Base-by-base conservation (phyloP, 768 basidiomycete species). In the Termitomyces bulborhizus region DNA sequence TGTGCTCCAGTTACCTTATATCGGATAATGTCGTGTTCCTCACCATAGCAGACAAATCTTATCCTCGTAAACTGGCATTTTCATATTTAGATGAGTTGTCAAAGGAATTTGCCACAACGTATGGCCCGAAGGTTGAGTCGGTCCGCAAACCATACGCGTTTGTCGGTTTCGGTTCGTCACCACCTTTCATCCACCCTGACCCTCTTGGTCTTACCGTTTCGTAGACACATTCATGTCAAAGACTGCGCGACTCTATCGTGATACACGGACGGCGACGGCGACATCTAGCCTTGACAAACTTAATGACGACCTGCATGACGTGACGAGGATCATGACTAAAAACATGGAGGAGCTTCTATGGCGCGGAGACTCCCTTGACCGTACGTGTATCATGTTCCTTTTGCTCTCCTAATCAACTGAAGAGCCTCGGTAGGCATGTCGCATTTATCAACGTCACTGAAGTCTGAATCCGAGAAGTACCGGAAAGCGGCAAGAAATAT, bases 271-370 rank as follows among this genome's bases (percentile, higher is more conserved):
- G 46, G 89, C 89, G 21, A 83, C 70, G 56, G 85, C 88, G 21
- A 79, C 76, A 54, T 86, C 84, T 12, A 80, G 82, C 52, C 69
- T 99, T 53, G 93, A 94, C 69, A 88, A 80, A 70, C 76, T 99
- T 45, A 98, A 98, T 65, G 94, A 93, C 64, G 96, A 99, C 61
- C 76, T 99, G 37, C 93, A 97, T 67, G 97, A 99, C 66, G 97
- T 99, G 57, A 98, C 97, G 47, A 79, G 93, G 60, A 98, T 99
- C 71, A 98, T 99, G 97, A 98, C 97, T 8, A 98, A 99, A 77
- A 98, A 99, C 66, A 99, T 99, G 96, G 97, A 99, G 71, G 97
- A 99, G 71, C 75, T 99, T 50, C 73, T 99, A 47, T 98, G 96
- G 97, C 79, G 97, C 68, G 97, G 97, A 27, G 97, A 99, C 69